These are phyloP conservation scores for Orbilia oligospora DNA, from an alignment of 2,329 filamentous ascomycete genomes.

Conservation along the genomic window DNA sequence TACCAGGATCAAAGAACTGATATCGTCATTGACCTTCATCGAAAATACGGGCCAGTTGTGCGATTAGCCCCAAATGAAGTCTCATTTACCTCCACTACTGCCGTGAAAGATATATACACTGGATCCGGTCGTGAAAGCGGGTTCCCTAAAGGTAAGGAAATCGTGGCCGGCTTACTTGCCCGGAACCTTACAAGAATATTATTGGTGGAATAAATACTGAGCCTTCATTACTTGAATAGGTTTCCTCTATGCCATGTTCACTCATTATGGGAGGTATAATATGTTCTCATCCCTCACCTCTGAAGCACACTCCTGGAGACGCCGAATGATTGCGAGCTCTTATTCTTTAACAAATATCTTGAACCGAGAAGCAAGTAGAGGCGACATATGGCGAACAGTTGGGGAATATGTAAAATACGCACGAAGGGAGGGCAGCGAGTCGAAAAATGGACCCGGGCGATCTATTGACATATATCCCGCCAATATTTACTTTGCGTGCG, in stretches of 20 bases:
- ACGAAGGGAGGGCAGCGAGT: constrained; percentile 29
- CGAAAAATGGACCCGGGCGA: constrained; percentile 16
- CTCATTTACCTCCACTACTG: constrained; percentile 73
- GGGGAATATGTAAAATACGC: constrained; percentile 52
- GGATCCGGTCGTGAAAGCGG: constrained; percentile 51
- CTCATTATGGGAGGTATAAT: constrained; percentile 60
- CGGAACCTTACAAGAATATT: not conserved
- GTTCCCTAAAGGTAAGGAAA: constrained; percentile 53
- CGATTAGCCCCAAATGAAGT: constrained; percentile 74
- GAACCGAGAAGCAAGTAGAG: constrained; percentile 52
- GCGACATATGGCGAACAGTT: constrained; percentile 52
- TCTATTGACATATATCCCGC: constrained; percentile 57
- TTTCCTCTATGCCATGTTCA: constrained; percentile 56
- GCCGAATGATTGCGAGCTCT: constrained; percentile 57
- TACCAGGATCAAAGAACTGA: constrained; percentile 50
- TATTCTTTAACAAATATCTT: constrained; percentile 60
- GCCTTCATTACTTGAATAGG: constrained; percentile 1
- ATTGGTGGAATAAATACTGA: constrained; percentile 41
- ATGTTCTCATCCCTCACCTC: constrained; percentile 57
- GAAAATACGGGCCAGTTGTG: constrained; percentile 73
- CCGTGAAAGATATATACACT: constrained; percentile 75
- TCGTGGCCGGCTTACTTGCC: not conserved
- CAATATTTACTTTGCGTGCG: constrained; percentile 61
- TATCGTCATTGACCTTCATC: constrained; percentile 66
- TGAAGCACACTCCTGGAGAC: constrained; percentile 61